Evolutionary conservation across 2,329 filamentous ascomycete genomes (phyloP).

Genomic region (Colletotrichum sp.): DNA sequence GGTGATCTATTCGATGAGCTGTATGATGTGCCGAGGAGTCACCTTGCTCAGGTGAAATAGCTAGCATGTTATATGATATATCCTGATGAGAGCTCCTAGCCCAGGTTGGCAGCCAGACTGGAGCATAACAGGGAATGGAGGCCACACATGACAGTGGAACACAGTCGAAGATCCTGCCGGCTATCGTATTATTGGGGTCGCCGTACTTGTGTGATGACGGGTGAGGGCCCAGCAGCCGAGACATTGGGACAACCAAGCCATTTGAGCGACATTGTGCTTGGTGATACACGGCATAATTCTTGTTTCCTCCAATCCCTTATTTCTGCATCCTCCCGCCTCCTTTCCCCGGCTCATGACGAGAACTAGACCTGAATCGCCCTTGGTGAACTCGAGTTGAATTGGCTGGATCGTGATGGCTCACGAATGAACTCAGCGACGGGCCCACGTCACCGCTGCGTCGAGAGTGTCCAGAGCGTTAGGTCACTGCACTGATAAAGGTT

Average conservation of each 20-base stretch:
- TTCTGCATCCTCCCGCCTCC: background rate
- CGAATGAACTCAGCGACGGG: background rate
- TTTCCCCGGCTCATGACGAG: background rate
- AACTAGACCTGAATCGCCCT: background rate
- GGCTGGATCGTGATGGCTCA: background rate
- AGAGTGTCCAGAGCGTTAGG: background rate
- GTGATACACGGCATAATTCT: background rate
- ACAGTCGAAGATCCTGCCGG: background rate
- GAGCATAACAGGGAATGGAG: background rate
- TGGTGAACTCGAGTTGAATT: background rate
- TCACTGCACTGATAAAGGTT: background rate
- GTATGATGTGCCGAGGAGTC: background rate
- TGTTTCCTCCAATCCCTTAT: background rate
- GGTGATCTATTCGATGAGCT: background rate
- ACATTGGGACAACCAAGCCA: background rate
- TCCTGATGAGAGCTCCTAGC: background rate
- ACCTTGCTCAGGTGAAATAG: background rate
- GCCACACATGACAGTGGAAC: background rate
- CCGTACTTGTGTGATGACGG: background rate
- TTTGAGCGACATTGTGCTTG: background rate
- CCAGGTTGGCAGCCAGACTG: background rate
- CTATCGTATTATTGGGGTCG: background rate
- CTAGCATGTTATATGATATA: background rate
- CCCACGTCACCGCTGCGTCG: background rate
- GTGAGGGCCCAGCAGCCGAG: background rate